phyloP scores from a whole-genome alignment of 1,284 basidiomycete genomes.

The Ganoderma lucidum region DNA sequence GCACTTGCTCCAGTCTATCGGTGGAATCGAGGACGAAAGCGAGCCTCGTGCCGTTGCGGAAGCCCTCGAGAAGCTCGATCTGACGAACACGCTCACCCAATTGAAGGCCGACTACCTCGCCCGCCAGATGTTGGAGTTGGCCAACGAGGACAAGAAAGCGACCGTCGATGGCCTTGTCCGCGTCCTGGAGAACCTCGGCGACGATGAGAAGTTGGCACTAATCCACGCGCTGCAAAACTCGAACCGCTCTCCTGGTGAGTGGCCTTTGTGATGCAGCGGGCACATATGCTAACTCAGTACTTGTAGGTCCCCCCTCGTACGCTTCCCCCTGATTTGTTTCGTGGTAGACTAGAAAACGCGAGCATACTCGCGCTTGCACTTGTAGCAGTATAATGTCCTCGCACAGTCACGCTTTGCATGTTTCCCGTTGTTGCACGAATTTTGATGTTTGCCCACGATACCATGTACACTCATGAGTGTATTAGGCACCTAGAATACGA shows the following conservation, averaged over 20 bases:
- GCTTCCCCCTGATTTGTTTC: constrained; percentile 27
- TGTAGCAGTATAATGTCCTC: constrained; percentile 8
- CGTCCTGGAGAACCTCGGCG: constrained; percentile 72
- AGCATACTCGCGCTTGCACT: constrained; percentile 20
- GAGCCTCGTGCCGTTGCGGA: constrained; percentile 65
- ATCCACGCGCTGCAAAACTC: constrained; percentile 67
- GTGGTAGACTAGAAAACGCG: neutral
- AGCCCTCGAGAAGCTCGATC: constrained; percentile 72
- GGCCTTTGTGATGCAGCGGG: neutral
- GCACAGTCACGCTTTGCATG: constrained; percentile 5
- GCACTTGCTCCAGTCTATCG: constrained; percentile 65
- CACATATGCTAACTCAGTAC: neutral
- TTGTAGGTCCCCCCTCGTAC: constrained; percentile 38
- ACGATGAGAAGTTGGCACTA: constrained; percentile 74
- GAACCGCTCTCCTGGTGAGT: constrained; percentile 58
- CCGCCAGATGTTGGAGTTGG: constrained; percentile 65
- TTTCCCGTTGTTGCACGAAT: constrained; percentile 24
- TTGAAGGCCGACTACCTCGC: constrained; percentile 72
- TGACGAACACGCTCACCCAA: constrained; percentile 64
- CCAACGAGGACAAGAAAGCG: constrained; percentile 74
- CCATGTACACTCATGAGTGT: constrained; percentile 13
- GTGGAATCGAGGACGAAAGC: constrained; percentile 58
- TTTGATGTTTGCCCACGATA: constrained; percentile 11
- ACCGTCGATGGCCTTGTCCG: constrained; percentile 73
- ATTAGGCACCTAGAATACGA: constrained; percentile 17